Conservation (phyloP, 176 grass and related monocot species). For the Paspalum vaginatum region DNA sequence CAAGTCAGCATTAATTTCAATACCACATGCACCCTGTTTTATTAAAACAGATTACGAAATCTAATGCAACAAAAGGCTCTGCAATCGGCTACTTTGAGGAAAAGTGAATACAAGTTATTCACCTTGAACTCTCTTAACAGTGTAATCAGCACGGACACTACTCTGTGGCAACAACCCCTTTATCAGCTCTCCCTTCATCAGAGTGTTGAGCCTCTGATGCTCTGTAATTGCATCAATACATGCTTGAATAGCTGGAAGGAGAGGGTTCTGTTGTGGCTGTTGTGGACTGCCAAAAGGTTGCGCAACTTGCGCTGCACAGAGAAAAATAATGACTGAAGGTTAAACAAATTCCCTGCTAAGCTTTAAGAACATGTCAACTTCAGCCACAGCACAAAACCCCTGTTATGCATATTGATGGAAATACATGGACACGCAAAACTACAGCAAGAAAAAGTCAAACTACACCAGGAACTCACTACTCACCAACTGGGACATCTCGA, state of each 20-base stretch:
- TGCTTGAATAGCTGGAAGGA: conserved; percentile 75
- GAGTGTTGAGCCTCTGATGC: conserved; percentile 88
- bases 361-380: conserved; percentile 9
- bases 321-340: conserved; percentile 19
- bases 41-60: neutral
- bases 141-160: conserved; percentile 87
- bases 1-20: neutral
- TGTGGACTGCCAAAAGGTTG: conserved; percentile 64
- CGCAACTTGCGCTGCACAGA: conserved; percentile 67
- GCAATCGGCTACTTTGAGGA: neutral
- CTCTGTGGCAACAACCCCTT: conserved; percentile 86
- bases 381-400: neutral
- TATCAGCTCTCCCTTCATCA: conserved; percentile 98
- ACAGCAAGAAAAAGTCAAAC: conserved; percentile 15
- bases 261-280: conserved; percentile 62
- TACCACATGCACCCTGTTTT: neutral
- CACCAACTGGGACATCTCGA: conserved; percentile 67
- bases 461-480: conserved; percentile 40
- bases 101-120: conserved; percentile 3
- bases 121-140: conserved; percentile 88
- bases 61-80: neutral
- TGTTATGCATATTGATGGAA: neutral
- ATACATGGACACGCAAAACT: neutral
- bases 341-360: conserved; percentile 21
- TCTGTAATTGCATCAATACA: conserved; percentile 94